A percentile compares a stretch with the other conserved stretches of the same genome.
Conservation (phyloP, 495 filamentous ascomycete genomes). For the Tuber calosporum region DNA sequence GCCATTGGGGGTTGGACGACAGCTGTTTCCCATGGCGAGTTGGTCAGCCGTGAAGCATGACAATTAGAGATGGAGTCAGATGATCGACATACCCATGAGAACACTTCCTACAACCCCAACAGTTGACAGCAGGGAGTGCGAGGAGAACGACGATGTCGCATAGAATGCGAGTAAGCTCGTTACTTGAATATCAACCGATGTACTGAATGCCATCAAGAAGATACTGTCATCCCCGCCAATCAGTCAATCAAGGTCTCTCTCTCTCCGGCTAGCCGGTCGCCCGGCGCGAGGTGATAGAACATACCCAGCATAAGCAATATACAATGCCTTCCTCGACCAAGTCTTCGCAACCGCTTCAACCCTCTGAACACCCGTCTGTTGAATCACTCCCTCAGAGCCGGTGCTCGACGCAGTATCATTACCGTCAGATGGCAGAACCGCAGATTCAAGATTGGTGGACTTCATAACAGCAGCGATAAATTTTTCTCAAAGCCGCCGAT, state of each 20-base stretch:
- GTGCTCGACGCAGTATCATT: slow-evolving; percentile 3
- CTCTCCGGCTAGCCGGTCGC: background rate
- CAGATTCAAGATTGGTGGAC: background rate
- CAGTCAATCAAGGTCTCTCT: background rate
- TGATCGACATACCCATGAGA: slow-evolving; percentile 44
- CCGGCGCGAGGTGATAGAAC: background rate
- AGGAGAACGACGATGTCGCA: slow-evolving; percentile 51
- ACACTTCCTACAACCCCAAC: slow-evolving; percentile 53
- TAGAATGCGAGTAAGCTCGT: slow-evolving; percentile 47
- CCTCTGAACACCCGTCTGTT: slow-evolving; percentile 34
- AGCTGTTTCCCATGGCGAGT: slow-evolving; percentile 42
- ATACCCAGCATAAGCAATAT: slow-evolving; percentile 40
- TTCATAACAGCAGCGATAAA: background rate
- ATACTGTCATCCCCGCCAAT: slow-evolving; percentile 17
- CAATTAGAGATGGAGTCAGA: background rate
- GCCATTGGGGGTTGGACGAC: slow-evolving; percentile 63
- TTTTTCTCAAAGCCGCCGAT: background rate
- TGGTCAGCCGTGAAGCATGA: background rate
- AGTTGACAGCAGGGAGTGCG: slow-evolving; percentile 54
- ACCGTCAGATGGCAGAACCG: background rate
- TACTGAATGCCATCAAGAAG: slow-evolving; percentile 46
- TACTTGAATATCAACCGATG: slow-evolving; percentile 48
- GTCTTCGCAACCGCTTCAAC: slow-evolving; percentile 27
- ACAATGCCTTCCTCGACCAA: slow-evolving; percentile 32
- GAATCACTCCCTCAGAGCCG: slow-evolving; percentile 12